A percentile compares a stretch with the other conserved stretches of the same genome.
These are phyloP conservation scores for Apostasia shenzhenica DNA, from an alignment of 106 monocot species.

Conservation along the genomic window DNA sequence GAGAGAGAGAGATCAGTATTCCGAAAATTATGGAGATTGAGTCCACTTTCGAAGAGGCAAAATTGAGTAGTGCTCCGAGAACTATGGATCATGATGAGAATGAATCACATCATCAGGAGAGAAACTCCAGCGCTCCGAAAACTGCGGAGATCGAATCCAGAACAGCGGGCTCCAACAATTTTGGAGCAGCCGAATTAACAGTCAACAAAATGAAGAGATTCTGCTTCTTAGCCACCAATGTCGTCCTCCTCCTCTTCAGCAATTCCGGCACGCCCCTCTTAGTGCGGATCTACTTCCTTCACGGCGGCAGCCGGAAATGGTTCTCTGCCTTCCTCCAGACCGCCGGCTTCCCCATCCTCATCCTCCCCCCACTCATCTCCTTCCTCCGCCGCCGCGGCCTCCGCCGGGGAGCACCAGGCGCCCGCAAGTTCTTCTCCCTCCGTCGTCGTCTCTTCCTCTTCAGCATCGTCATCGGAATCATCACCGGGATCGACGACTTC, in stretches of 20 bases:
- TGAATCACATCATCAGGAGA: too few species aligned
- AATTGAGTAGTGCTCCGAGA: too few species aligned
- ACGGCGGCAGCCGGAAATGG: conserved; percentile 57
- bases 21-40: too few species aligned
- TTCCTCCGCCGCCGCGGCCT: neutral
- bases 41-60: too few species aligned
- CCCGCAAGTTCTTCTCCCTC: neutral
- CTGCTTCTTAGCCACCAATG: conserved; percentile 12
- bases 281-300: conserved; percentile 66
- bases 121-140: too few species aligned
- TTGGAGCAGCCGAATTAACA: too few species aligned
- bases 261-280: conserved; percentile 41
- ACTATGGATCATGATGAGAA: too few species aligned
- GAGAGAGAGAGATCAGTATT: too few species aligned
- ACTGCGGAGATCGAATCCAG: too few species aligned
- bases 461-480: conserved; percentile 3
- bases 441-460: conserved; percentile 1
- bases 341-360: conserved; percentile 13
- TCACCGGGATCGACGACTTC: neutral
- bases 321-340: conserved; percentile 47
- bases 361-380: conserved; percentile 13
- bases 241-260: conserved; percentile 19
- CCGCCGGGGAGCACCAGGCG: neutral
- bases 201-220: neutral
- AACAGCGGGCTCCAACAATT: too few species aligned